Evolutionary conservation across 2,329 filamentous ascomycete species (phyloP), one percentile per base, ranked within the genome.

Genomic region (Periconia sp.): DNA sequence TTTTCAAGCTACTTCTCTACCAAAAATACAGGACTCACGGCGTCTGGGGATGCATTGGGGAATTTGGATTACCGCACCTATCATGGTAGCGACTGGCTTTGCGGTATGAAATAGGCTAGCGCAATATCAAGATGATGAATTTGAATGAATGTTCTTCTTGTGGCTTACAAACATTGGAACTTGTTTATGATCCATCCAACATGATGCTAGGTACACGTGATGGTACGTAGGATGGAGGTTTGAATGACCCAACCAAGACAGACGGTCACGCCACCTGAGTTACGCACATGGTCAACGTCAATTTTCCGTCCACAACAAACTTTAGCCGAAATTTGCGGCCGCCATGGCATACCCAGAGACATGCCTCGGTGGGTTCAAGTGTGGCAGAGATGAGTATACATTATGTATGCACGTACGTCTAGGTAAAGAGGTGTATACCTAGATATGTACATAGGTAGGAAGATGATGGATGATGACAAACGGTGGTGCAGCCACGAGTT

Each of bases 1-100:
- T 59, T 59, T 52, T 57, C 52, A 54, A 58, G 15, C 23, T 3
- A n/a, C 14, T 45, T 45, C 58, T 64, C 59, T 50, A 59, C 66
- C 57, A 70, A 56, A 58, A 73, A 71, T 71, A 65, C 61, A 69
- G 59, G 68, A 60, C 56, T 64, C 54, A 56, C 60, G 69, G 70
- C 68, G 69, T 72, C 66, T 65, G 61, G 69, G 67, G 61, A 64
- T 66, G 65, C 57, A 63, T 51, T 37, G 33, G 53, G 63, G 62
- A 62, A 57, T 63, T 45, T 14, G 63, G 58, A 58, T 66, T 62
- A 64, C 59, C 60, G 62, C 52, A 61, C 53, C 55, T 54, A 54
- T 53, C 59, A 62, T 61, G 62, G 59, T 58, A 59, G 33, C 15
- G 33, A 69, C 59, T 70, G 19, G 42, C 42, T 14, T 9, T 44